phyloP scores from a whole-genome alignment of 2,329 filamentous ascomycete species.

The Achaetomium macrosporum region DNA sequence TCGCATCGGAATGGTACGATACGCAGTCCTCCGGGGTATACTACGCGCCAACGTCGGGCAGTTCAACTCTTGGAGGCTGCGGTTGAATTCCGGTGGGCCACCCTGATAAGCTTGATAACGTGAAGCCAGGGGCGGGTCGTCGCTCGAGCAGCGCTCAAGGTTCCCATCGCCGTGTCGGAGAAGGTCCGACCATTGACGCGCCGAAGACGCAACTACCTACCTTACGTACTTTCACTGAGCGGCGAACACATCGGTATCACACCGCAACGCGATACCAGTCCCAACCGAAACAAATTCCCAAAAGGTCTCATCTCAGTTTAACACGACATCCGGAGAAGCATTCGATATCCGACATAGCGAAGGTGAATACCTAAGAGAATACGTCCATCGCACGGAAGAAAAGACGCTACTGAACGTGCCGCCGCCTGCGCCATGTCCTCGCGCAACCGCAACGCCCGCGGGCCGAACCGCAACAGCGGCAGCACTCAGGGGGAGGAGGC shows the following conservation, averaged over 20 bases:
- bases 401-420: background rate
- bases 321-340: background rate
- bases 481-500: constrained; percentile 38
- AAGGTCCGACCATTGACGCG: background rate
- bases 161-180: background rate
- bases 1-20: no score
- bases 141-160: background rate
- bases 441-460: constrained; percentile 28
- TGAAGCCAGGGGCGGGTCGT: no score
- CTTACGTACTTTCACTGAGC: no score
- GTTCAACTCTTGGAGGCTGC: no score
- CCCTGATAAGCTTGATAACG: no score
- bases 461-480: constrained; percentile 35
- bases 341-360: no score
- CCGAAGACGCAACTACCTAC: background rate
- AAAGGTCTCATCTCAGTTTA: background rate
- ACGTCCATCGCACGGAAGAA: background rate
- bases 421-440: constrained; percentile 21
- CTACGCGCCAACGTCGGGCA: no score
- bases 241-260: no score
- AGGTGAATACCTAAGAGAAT: no score
- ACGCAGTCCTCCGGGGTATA: no score
- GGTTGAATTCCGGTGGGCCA: no score
- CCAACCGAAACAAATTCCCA: background rate
- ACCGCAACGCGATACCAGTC: background rate